These are phyloP conservation scores for Paraphoma sp. DNA, from an alignment of 2,329 filamentous ascomycete species.

Conservation along the genomic window DNA sequence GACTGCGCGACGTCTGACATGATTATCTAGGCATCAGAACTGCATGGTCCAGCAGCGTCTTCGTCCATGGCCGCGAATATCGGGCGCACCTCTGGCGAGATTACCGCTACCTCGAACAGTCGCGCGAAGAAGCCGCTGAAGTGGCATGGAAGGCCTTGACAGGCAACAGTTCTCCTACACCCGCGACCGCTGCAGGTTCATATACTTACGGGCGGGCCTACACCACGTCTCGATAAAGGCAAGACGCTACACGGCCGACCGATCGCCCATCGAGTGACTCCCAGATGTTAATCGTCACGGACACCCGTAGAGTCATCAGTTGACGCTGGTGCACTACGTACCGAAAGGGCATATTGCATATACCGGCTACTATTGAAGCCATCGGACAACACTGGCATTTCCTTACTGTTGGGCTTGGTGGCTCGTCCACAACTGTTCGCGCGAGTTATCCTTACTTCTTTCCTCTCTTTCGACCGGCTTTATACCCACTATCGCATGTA, in stretches of 20 bases:
- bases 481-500: not conserved
- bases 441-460: not conserved
- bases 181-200: conserved; percentile 5
- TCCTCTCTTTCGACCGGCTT: not conserved
- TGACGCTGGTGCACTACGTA: no score
- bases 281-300: no score
- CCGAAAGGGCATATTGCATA: not conserved
- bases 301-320: no score
- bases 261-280: no score
- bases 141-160: conserved; percentile 41
- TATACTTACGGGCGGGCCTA: conserved; percentile 28
- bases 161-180: not conserved
- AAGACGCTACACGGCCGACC: not conserved
- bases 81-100: conserved; percentile 45
- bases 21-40: conserved; percentile 37
- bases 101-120: conserved; percentile 45
- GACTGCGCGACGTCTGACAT: conserved; percentile 16
- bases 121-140: conserved; percentile 46
- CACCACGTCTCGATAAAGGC: conserved; percentile 24
- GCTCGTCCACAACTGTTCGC: not conserved
- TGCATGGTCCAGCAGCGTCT: conserved; percentile 45
- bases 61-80: conserved; percentile 44
- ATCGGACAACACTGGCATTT: not conserved
- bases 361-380: not conserved
- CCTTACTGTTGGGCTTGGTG: not conserved